These are phyloP conservation scores for Sporothrix brunneoviolacea DNA, from an alignment of 2,329 filamentous ascomycete genomes.

Conservation along the genomic window DNA sequence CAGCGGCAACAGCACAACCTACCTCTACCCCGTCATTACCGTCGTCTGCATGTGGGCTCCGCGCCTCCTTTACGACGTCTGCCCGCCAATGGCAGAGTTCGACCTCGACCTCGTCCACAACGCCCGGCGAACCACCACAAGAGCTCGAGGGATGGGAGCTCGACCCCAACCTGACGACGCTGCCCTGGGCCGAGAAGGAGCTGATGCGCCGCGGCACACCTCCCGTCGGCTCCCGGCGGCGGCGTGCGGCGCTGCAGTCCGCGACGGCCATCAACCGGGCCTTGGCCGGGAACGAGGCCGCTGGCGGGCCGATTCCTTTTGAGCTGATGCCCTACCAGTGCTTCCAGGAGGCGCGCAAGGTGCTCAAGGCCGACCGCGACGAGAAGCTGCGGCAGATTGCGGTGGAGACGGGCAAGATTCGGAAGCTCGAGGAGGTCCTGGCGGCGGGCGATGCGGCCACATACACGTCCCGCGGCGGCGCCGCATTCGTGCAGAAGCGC, in stretches of 20 bases:
- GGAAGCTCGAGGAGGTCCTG: constrained; percentile 50
- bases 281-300: neutral
- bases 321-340: constrained; percentile 94
- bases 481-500: constrained; percentile 57
- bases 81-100: neutral
- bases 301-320: constrained; percentile 63
- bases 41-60: neutral
- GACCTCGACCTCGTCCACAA: neutral
- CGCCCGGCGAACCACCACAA: neutral
- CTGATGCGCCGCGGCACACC: constrained; percentile 62
- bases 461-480: constrained; percentile 53
- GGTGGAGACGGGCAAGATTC: constrained; percentile 61
- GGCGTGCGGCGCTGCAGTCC: constrained; percentile 61
- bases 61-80: constrained; percentile 3
- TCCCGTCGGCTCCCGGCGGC: constrained; percentile 77
- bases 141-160: constrained; percentile 38
- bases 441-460: constrained; percentile 36
- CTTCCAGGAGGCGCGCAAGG: constrained; percentile 89
- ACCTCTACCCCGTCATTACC: too few relatives aligned
- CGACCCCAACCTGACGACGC: constrained; percentile 64
- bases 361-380: constrained; percentile 71
- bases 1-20: neutral
- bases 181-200: constrained; percentile 56
- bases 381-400: constrained; percentile 73
- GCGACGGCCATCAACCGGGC: neutral